Evolutionary conservation across 192 early-diverging fungal species (phyloP), one percentile per base, ranked within the genome.

Genomic region (Entomortierella lignicola): DNA sequence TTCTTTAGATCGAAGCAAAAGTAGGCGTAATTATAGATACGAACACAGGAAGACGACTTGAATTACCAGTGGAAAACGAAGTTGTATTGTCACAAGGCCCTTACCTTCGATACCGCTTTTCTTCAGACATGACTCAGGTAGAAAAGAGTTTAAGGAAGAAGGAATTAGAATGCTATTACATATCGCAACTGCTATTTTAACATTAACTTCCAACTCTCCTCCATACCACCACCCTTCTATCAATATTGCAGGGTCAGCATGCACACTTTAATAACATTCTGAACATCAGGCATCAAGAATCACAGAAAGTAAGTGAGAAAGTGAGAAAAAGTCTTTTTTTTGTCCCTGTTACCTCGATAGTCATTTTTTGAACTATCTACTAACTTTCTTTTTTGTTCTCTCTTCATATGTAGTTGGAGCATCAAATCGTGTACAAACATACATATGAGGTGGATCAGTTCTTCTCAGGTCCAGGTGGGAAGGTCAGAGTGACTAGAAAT

Each of bases 1-100:
- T 13, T 20, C 27, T 67, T n/a, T 51, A 95, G 91, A 95, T 98
- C 67, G 96, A 98, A 77, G 95, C 92, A n/a, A 98, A 98, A 80
- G 84, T 98, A 12, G 96, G 96, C 8, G 60, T 89, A 44, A 77
- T 98, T 23, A 72, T 94, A 8, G 92, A 95, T 64, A 93, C 89
- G 59, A 74, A 70, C 17, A 90, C 88, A 1, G 67, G 84, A 0
- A 62, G 84, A 54, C 86, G 94, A 29, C 71, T 95, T 23, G 66
- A 69, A 21, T 69, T 96, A 51, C 90, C 91, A 2, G 88, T 94
- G 85, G 60, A 92, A 91, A 85, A 88, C 89, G 58, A 91, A 86
- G 87, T 77, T 39, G 65, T 42, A 8, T 47, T 73, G 10, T n/a
- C 47, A 30, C 54, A 70, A 15, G 48, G 66, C 0, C 81, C 81